Base-by-base conservation (phyloP, 2,329 filamentous ascomycete genomes). In the Aspergillus aculeatinus region DNA sequence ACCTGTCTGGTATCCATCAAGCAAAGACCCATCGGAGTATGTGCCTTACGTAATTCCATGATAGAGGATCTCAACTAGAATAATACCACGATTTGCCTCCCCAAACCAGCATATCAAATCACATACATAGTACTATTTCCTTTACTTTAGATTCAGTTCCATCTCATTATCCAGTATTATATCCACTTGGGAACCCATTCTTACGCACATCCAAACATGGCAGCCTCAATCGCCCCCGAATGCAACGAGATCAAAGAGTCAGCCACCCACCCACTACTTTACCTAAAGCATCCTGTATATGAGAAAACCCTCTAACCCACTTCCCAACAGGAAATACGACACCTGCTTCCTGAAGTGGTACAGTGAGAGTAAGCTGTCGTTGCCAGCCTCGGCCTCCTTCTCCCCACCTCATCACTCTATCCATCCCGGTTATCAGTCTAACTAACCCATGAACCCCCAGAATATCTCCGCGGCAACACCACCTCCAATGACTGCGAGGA, bases 271-370 rank as follows among this genome's bases (percentile, higher is more conserved):
- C 59, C 57, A 48, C 53, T 5, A 48, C 48, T 48, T 23, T 23
- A 23, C 23, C 23, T 23, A 23, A 23, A 23, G 23, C 29, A 48
- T 60, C n/a, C 27, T 31, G 55, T 48, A 48, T 52, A 19, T 50
- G 39, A 21, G 39, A 48, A 56, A 55, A 51, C 53, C 58, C 67
- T 19, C 16, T 16, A 19, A 44, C 14, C 14, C 16, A 16, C 14
- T 5, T n/a, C 4, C 16, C 9, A 65, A 70, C 63, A 97, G 93
- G 75, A 91, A 89, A 69, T 99, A 99, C 74, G 95, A 99, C 76
- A 93, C 89, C 55, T 99, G 95, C 80, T 99, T 99, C 75, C 81
- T 99, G 65, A 98, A 96, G 79, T 99, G 95, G 95, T 99, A 99
- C 77, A 97, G 93, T 74, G 95, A 99, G 79, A 98, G 95, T 97